Conservation (phyloP, 495 filamentous ascomycete species). For the Penicillium coprophilum region DNA sequence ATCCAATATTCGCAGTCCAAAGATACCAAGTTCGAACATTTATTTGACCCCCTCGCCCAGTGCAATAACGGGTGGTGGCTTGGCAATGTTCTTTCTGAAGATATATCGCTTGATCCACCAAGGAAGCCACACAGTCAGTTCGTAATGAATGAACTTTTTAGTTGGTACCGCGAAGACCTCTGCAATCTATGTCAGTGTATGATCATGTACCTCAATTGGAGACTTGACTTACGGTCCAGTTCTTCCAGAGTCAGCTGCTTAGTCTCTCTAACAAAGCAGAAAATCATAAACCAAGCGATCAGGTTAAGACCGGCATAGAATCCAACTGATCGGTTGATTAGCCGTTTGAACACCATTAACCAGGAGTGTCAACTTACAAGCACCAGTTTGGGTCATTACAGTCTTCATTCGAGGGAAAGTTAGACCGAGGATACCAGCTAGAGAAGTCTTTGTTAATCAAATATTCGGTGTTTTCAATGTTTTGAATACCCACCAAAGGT, state of each 20-base stretch:
- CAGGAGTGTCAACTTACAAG: constrained; percentile 33
- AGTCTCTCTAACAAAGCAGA: constrained; percentile 52
- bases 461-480: not conserved
- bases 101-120: constrained; percentile 47
- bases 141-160: constrained; percentile 37
- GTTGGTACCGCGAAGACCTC: constrained; percentile 52
- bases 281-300: constrained; percentile 49
- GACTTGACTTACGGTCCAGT: constrained; percentile 31
- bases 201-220: not conserved
- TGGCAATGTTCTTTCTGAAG: constrained; percentile 37
- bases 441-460: constrained; percentile 10
- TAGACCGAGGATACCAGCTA: constrained; percentile 46
- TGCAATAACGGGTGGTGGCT: constrained; percentile 37
- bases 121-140: constrained; percentile 44
- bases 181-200: constrained; percentile 19
- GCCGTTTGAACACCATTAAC: not conserved
- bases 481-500: constrained; percentile 34
- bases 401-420: constrained; percentile 50
- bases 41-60: constrained; percentile 20
- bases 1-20: not conserved
- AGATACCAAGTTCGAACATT: not conserved
- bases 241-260: constrained; percentile 46
- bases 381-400: constrained; percentile 49
- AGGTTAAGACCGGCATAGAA: constrained; percentile 57
- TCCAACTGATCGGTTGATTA: constrained; percentile 24